phyloP scores from a whole-genome alignment of 2,329 filamentous ascomycete genomes.

The Thielaviopsis ethacetica region DNA sequence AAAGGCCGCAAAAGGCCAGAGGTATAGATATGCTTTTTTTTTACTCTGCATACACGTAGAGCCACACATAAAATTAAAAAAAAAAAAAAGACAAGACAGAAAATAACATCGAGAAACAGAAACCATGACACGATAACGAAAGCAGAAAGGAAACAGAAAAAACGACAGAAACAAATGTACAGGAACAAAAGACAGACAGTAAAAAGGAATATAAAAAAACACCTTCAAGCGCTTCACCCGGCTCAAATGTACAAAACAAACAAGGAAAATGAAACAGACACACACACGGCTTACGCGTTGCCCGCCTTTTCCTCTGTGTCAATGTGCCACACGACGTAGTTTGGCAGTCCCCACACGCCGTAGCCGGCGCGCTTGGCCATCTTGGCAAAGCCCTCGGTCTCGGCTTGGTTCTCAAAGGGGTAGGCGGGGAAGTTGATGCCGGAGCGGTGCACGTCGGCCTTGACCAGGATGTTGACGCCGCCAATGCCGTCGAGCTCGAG shows the following conservation, averaged over 20 bases:
- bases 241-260: neutral
- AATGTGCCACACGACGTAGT: conserved; percentile 98
- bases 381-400: conserved; percentile 96
- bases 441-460: conserved; percentile 91
- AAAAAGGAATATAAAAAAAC: neutral
- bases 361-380: conserved; percentile 97
- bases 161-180: neutral
- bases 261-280: neutral
- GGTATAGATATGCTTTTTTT: neutral
- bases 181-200: neutral
- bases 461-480: conserved; percentile 93
- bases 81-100: neutral
- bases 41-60: neutral
- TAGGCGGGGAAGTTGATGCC: conserved; percentile 98
- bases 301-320: conserved; percentile 90
- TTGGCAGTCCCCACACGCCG: conserved; percentile 78
- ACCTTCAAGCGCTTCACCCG: neutral
- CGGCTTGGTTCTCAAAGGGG: conserved; percentile 94
- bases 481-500: conserved; percentile 89
- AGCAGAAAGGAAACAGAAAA: neutral
- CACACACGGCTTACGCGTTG: conserved; percentile 37
- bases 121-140: neutral
- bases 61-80: too few species aligned
- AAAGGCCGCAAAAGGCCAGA: neutral
- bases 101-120: neutral